Evolutionary conservation across 2,329 filamentous ascomycete species (phyloP), one percentile per base, ranked within the genome.

Genomic region (Leptographium wingfieldii): DNA sequence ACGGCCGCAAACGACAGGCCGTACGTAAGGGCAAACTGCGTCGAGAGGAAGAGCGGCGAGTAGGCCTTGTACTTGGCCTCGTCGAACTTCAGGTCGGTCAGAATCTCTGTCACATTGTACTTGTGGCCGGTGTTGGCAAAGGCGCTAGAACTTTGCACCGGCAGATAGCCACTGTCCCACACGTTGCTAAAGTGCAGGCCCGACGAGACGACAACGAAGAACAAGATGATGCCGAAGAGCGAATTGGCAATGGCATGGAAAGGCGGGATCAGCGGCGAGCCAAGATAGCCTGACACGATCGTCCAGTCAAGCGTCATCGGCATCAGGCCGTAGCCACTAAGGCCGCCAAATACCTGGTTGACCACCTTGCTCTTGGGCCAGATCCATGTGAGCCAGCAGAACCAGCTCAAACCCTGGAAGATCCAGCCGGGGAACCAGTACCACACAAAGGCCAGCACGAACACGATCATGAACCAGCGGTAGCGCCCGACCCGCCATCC

Each of bases 401-500:
- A 73, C 67, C 72, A 74, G 59, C 70, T 72, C 25, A 77, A 68
- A 0, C 73, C 73, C 64, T 81, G 78, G 59, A 79, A 81, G 43
- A 84, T 74, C 62, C 77, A 81, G 14, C 79, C 79, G 0, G 80
- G 80, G 65, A 81, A 74, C 74, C 76, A 81, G 67, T 81, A 80
- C 78, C 79, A 82, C 35, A 74, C 65, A 64, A 82, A 82, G 3
- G 75, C 76, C 22, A 71, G 77, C 31, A 71, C 67, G 64, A 80
- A 80, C 43, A 84, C 74, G 64, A 79, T 78, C 59, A 85, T 67
- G 72, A 87, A 87, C 69, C 81, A 81, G 63, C 76, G 77, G 69
- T 85, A 86, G 57, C 83, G 79, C n/a, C 81, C 78, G 56, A 87
- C 77, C 40, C 67, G 76, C 85, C 85, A 88, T 52, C 85, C 84